Evolutionary conservation across 495 filamentous ascomycete species (phyloP), one percentile per base, ranked within the genome.

Genomic region (Lepidopterella palustris): DNA sequence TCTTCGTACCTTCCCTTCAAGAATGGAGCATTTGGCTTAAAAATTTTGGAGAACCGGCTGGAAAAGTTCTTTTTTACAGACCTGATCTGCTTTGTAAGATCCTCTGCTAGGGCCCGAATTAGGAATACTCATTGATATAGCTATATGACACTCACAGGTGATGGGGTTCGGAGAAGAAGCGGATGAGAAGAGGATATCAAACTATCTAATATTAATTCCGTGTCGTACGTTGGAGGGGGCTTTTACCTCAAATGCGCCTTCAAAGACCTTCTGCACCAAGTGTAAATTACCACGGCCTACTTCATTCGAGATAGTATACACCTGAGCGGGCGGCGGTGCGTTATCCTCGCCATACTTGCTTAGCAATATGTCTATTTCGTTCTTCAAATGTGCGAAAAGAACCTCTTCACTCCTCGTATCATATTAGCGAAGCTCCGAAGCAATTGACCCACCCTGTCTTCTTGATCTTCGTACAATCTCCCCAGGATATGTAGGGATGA

Each of bases 131-230:
- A 11, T 51, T 6, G 4, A 51, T 21, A 13, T 68, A 21, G 53
- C 56, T 31, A 50, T 45, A 18, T 57, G 18, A 15, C 5, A 27
- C 74, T 72, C 71, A 83, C 82, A 84, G 9, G 80, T 85, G 58
- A 87, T 64, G 2, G 76, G 71, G 28, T 79, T 65, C 10, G 81
- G 78, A 1, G 85, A 82, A 20, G 89, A 92, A 48, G 76, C 83
- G 59, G 92, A 96, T 4, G 89, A 90, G 76, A 88, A 97, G 24
- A 97, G 79, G 45, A 97, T 78, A 67, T 98, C 93, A 65, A 98
- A 97, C 79, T 93, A 25, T 5, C 57, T 21, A 45, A 51, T n/a
- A 15, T 58, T 23, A 53, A 21, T 26, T 55, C 5, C 3, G 11
- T 13, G 9, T 57, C 11, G 1, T 57, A 25, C 6, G 29, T 4